Conservation (phyloP, 176 grass and related monocot species). For the Eleusine indica region DNA sequence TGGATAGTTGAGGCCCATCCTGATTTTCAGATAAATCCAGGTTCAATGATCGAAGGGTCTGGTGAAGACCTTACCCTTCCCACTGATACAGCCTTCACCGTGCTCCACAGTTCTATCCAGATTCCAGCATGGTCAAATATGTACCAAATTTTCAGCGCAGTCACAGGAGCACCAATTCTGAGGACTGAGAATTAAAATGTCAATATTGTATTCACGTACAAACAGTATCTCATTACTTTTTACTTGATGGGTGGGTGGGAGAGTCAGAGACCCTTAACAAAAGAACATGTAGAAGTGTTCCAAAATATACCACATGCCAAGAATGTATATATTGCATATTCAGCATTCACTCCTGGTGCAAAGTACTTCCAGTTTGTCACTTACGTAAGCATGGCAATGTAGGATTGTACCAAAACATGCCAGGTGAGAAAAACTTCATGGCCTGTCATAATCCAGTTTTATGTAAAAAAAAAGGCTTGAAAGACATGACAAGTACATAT, state of each 20-base stretch:
- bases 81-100: background rate
- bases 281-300: background rate
- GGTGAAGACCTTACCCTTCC: background rate
- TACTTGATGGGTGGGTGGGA: too few relatives aligned
- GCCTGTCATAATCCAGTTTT: background rate
- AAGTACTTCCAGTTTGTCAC: background rate
- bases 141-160: background rate
- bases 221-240: too few relatives aligned
- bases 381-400: background rate
- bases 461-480: background rate
- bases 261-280: background rate
- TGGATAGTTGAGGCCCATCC: background rate
- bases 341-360: background rate
- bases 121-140: background rate
- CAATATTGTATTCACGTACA: background rate
- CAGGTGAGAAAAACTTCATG: constrained; percentile 1
- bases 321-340: background rate
- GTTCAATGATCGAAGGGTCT: background rate
- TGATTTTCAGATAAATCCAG: background rate
- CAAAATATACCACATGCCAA: background rate
- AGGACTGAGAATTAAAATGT: background rate
- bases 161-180: background rate
- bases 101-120: background rate
- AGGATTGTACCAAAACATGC: background rate
- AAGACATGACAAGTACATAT: constrained; percentile 18